Conservation (phyloP, 2,329 filamentous ascomycete species). For the Erysiphe neolycopersici region DNA sequence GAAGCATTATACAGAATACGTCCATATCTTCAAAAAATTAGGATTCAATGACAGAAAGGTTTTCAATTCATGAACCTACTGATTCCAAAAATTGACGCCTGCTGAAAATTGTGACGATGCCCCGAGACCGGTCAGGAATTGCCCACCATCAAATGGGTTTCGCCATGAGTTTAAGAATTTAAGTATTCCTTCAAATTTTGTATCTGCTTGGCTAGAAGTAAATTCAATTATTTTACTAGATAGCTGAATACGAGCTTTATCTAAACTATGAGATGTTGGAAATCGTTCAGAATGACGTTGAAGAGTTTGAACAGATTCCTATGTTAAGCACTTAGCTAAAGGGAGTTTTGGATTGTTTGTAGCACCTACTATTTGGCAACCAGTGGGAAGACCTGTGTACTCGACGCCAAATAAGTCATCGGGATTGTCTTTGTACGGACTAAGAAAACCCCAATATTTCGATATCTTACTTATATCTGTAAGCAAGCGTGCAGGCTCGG, state of each 20-base stretch:
- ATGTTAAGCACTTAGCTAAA: neutral
- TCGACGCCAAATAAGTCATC: constrained; percentile 21
- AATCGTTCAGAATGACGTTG: constrained; percentile 28
- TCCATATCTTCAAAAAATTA: constrained; percentile 18
- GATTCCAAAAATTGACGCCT: constrained; percentile 25
- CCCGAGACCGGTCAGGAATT: constrained; percentile 21
- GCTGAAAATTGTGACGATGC: constrained; percentile 22
- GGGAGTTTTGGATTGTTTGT: neutral
- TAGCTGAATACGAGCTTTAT: no score
- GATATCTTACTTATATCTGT: constrained; percentile 13
- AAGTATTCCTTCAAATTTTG: constrained; percentile 19
- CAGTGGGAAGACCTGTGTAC: constrained; percentile 21
- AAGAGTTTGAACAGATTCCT: constrained; percentile 19
- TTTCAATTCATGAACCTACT: neutral
- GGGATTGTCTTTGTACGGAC: constrained; percentile 20
- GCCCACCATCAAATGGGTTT: constrained; percentile 15
- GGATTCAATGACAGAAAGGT: neutral
- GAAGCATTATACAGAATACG: constrained; percentile 24
- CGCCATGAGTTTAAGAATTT: constrained; percentile 28
- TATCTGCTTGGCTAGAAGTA: constrained; percentile 14
- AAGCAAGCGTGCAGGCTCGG: constrained; percentile 1
- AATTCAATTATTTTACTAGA: constrained; percentile 20
- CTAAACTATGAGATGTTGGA: constrained; percentile 13
- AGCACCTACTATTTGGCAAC: constrained; percentile 21
- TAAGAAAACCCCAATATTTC: constrained; percentile 20